Evolutionary conservation across 768 basidiomycete genomes (phyloP), one percentile per base, ranked within the genome.

Genomic region (Roridomyces roridus): DNA sequence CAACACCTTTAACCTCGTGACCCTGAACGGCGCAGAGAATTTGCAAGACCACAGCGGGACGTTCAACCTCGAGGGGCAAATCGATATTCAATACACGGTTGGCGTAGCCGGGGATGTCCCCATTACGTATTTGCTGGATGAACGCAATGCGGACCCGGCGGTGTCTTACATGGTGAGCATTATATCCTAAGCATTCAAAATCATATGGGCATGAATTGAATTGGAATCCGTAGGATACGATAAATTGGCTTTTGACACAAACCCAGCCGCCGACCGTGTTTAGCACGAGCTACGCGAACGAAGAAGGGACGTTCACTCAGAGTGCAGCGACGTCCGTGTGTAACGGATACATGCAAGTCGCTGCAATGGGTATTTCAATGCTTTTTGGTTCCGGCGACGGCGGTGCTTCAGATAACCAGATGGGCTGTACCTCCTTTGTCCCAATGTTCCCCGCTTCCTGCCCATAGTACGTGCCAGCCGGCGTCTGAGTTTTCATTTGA

Each of bases 401-500:
- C 9, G 53, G 53, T 10, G 53, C 53, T 26, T 12, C 45, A 37
- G 39, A 54, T 29, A 54, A 47, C 26, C 5, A 54, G 18, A 7
- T 23, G 45, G 28, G 28, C 9, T 54, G 53, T 29, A 54, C 53
- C 20, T 46, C 45, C 25, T 45, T 52, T 45, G 51, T 52, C 23
- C 51, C 51, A 52, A 52, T 45, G 51, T 52, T 52, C 51, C 53
- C 53, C 17, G 24, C 53, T 18, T 46, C 45, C 26, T 54, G 53
- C 53, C 53, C 53, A 17, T 54, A 54, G 53, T 54, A 46, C 41
- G 53, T 46, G 45, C n/a, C n/a, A n/a, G n/a, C n/a, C n/a, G n/a
- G 36, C 53, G 29, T 36, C 31, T 29, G 24, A 53, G 29, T 29
- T 44, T 28, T 29, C 15, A 12, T 17, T n/a, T 5, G 5, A 29